Base-by-base conservation (phyloP, 1,284 basidiomycete species). In the Kwoniella shivajii region DNA sequence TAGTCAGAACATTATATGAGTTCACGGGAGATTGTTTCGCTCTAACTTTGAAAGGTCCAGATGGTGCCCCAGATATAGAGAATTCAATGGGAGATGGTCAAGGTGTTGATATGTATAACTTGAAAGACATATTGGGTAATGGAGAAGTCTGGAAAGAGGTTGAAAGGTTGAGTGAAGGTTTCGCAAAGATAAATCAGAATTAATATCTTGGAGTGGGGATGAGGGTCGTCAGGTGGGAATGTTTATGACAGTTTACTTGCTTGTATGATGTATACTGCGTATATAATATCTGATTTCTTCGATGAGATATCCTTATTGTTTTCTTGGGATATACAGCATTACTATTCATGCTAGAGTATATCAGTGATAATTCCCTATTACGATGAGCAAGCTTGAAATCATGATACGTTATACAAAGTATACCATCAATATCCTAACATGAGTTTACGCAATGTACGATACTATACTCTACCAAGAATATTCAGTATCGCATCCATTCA, bases 1-100 rank as follows among this genome's bases (percentile, higher is more conserved):
- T 78, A 37, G 69, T 75, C 3, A 64, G 76, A 20, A 76, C 74
- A 14, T 63, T 68, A 31, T 75, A 74, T 58, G 68, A 74, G 47
- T 77, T 70, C 50, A 75, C 74, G 1, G 74, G 74, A 11, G 68
- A 68, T 45, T 75, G 74, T 57, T 76, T 76, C 48, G 70, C 68
- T 9, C 61, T 76, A 45, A 65, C 61, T 4, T 65, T 75, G 14
- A 75, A 75, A 59, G 76, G 76, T 3, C 74, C 76, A 2, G 74
- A 75, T 56, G 76, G 76, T 1, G 42, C 65, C 9, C 60, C 65
- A 6, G 66, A 60, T n/a, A 52, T 56, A 10, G 65, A 67, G 16
- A 74, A 73, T 50, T 52, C 51, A 3, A 65, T 70, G 59, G 56
- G 55, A n/a, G 76, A 78, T 54, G 72, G 72, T 4, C 76, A 78